phyloP scores from a whole-genome alignment of 2,329 filamentous ascomycete genomes.

The Pseudohalonectria lignicola region DNA sequence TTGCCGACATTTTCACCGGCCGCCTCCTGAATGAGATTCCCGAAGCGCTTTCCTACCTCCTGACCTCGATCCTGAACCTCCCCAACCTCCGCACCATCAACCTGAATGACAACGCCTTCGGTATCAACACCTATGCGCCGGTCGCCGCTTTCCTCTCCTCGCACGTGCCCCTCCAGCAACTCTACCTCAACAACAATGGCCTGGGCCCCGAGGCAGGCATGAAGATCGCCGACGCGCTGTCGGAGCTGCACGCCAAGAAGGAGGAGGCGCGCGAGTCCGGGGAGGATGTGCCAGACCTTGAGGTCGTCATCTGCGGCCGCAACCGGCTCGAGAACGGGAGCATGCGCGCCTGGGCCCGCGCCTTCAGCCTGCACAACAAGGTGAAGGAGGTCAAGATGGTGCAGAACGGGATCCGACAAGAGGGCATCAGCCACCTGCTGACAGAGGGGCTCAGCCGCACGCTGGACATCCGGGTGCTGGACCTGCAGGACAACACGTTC shows the following conservation, averaged over 20 bases:
- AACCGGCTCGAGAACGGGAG: conserved; percentile 93
- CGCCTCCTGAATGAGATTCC: conserved; percentile 91
- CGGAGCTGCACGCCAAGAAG: conserved; percentile 74
- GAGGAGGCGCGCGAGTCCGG: conserved; percentile 61
- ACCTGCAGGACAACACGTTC: conserved; percentile 97
- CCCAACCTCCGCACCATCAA: conserved; percentile 84
- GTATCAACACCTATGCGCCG: conserved; percentile 86
- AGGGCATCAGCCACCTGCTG: conserved; percentile 77
- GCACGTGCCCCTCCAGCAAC: conserved; percentile 82
- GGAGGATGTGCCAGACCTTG: conserved; percentile 62
- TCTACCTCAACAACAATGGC: conserved; percentile 97
- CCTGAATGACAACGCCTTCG: conserved; percentile 96
- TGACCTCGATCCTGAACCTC: conserved; percentile 78
- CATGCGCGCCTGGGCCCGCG: conserved; percentile 89
- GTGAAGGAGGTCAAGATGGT: conserved; percentile 92
- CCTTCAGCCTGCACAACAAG: conserved; percentile 71
- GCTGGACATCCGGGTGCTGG: conserved; percentile 59
- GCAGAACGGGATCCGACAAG: conserved; percentile 92
- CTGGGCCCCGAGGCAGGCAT: conserved; percentile 86
- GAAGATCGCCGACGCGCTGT: conserved; percentile 78
- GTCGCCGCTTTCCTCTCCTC: conserved; percentile 83
- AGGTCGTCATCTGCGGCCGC: conserved; percentile 94
- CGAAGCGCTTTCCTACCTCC: conserved; percentile 71
- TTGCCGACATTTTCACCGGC: conserved; percentile 96
- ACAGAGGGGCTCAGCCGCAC: conserved; percentile 67